Conservation (phyloP, 2,329 filamentous ascomycete genomes). For the Hypoxylon sp. region DNA sequence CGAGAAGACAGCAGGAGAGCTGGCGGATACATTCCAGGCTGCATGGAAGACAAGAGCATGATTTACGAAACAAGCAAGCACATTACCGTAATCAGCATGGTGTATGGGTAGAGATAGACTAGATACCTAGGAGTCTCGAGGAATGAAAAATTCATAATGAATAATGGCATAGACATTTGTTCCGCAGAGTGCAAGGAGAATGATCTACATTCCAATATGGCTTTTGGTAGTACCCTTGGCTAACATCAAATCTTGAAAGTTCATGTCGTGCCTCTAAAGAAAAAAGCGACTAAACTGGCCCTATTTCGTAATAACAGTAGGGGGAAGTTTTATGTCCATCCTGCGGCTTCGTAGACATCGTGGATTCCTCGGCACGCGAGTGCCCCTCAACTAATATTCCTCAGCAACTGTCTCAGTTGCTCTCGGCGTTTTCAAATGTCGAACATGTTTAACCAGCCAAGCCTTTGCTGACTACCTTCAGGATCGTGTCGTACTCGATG, state of each 20-base stretch:
- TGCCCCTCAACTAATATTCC: slow-evolving; percentile 39
- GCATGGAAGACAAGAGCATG: slow-evolving; percentile 73
- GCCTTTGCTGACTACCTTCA: slow-evolving; percentile 77
- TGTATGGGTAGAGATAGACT: slow-evolving; percentile 6
- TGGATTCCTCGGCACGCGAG: slow-evolving; percentile 44
- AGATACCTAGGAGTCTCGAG: slow-evolving; percentile 9
- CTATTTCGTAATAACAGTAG: slow-evolving; percentile 42
- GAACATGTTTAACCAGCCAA: slow-evolving; percentile 62
- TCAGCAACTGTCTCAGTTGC: slow-evolving; percentile 37
- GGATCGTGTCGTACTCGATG: slow-evolving; percentile 81
- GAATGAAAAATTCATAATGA: slow-evolving; percentile 25
- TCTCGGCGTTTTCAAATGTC: slow-evolving; percentile 31
- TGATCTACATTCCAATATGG: slow-evolving; percentile 53
- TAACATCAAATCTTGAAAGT: slow-evolving; percentile 55
- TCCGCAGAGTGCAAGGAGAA: slow-evolving; percentile 45
- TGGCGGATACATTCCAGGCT: slow-evolving; percentile 77
- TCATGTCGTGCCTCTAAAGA: slow-evolving; percentile 52
- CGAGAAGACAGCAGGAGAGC: slow-evolving; percentile 72
- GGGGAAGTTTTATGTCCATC: slow-evolving; percentile 45
- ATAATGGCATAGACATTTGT: slow-evolving; percentile 38
- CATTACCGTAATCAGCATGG: neutral
- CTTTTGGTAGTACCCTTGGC: slow-evolving; percentile 53
- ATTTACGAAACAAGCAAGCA: slow-evolving; percentile 15
- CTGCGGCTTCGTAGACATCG: slow-evolving; percentile 49
- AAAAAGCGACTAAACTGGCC: slow-evolving; percentile 51